Evolutionary conservation across 2,329 filamentous ascomycete genomes (phyloP).

Genomic region (Talaromyces pinophilus): DNA sequence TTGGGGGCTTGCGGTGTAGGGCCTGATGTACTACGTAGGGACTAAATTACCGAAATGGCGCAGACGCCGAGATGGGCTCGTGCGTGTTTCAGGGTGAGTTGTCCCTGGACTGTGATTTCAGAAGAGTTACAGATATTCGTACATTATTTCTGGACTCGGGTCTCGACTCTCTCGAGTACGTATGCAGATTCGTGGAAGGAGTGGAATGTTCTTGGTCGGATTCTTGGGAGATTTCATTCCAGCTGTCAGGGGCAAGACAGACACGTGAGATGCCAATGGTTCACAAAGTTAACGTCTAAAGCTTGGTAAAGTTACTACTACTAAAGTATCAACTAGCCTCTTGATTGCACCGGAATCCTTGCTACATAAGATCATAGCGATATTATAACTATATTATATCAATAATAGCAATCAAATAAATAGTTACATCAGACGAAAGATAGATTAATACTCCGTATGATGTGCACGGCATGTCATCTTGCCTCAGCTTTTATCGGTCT

Average conservation of each 20-base stretch:
- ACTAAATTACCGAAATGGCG: neutral
- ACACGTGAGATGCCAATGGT: neutral
- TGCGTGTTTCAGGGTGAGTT: slow-evolving; percentile 14
- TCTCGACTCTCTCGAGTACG: neutral
- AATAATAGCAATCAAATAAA: neutral
- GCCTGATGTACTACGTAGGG: neutral
- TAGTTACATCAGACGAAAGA: neutral
- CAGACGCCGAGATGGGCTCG: slow-evolving; percentile 10
- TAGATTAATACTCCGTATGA: neutral
- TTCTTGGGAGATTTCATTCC: neutral
- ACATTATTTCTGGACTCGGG: neutral
- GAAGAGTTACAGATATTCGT: neutral
- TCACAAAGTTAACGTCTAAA: neutral
- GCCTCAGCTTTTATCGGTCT: neutral
- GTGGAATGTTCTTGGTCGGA: neutral
- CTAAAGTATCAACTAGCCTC: no score
- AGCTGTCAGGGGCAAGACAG: neutral
- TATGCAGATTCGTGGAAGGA: neutral
- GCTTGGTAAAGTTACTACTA: neutral
- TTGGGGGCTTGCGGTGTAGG: neutral
- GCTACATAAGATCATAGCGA: neutral
- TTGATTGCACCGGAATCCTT: neutral
- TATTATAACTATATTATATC: neutral
- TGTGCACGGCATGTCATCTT: slow-evolving; percentile 12
- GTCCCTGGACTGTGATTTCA: neutral